phyloP scores from a whole-genome alignment of 352 stramenopile species.

The Pythium guiyangense region DNA sequence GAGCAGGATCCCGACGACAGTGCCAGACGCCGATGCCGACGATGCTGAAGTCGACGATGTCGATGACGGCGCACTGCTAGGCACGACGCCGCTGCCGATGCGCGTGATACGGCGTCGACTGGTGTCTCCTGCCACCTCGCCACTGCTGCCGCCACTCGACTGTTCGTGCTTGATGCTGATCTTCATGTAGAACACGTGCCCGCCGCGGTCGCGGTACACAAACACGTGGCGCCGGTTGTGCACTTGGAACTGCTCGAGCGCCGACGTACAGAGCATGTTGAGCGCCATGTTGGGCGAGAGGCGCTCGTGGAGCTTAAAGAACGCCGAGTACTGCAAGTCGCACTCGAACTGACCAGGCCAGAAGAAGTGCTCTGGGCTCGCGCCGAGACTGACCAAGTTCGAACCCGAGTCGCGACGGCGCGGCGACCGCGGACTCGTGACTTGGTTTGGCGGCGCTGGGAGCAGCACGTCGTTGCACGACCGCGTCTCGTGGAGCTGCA shows the following conservation, averaged over 20 bases:
- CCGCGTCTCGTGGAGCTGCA: slow-evolving; percentile 82
- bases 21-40: not conserved
- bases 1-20: slow-evolving; percentile 50
- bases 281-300: slow-evolving; percentile 74
- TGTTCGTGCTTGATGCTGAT: slow-evolving; percentile 65
- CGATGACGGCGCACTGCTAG: not conserved
- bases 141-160: not conserved
- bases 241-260: slow-evolving; percentile 87
- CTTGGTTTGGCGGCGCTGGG: slow-evolving; percentile 28
- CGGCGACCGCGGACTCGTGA: slow-evolving; percentile 36
- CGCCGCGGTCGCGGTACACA: slow-evolving; percentile 80
- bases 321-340: slow-evolving; percentile 66
- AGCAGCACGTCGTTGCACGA: slow-evolving; percentile 72
- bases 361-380: slow-evolving; percentile 50
- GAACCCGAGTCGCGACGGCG: slow-evolving; percentile 27
- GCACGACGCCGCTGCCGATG: slow-evolving; percentile 4
- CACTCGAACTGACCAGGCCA: slow-evolving; percentile 87
- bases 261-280: slow-evolving; percentile 79
- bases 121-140: slow-evolving; percentile 4
- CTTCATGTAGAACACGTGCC: slow-evolving; percentile 89
- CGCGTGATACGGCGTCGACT: slow-evolving; percentile 12
- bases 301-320: slow-evolving; percentile 79
- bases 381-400: slow-evolving; percentile 15
- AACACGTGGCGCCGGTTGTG: slow-evolving; percentile 87
- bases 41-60: not conserved